phyloP scores from a whole-genome alignment of 139 green algal species.

The Deuterostichococcus epilithicus region DNA sequence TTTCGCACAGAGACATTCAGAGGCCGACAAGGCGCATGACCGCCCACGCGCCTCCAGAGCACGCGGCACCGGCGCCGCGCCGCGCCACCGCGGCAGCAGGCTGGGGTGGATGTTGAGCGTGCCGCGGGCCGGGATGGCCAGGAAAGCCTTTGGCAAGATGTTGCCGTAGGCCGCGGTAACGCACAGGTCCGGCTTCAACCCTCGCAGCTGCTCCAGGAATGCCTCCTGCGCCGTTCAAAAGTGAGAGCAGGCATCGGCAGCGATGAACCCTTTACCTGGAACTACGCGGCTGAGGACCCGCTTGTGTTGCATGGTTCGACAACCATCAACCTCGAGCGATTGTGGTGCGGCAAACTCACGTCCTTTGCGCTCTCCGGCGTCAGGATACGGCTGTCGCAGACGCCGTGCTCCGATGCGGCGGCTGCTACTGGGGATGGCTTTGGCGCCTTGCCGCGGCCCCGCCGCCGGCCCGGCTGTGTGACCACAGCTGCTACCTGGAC shows the following conservation, averaged over 20 bases:
- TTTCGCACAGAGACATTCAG: background rate
- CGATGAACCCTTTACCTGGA: background rate
- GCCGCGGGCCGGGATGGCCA: slow-evolving; percentile 78
- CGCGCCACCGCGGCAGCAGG: slow-evolving; percentile 88
- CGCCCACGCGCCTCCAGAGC: slow-evolving; percentile 56
- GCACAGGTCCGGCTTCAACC: slow-evolving; percentile 82
- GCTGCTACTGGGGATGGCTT: slow-evolving; percentile 65
- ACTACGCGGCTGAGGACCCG: background rate
- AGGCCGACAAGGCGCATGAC: background rate
- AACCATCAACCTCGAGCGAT: no score
- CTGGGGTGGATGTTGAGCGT: slow-evolving; percentile 97
- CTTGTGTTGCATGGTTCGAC: no score
- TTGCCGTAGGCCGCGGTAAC: slow-evolving; percentile 97
- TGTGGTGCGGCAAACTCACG: slow-evolving; percentile 14
- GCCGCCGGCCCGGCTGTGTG: slow-evolving; percentile 71
- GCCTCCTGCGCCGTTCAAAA: slow-evolving; percentile 23
- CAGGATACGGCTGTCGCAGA: slow-evolving; percentile 41
- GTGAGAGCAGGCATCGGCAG: background rate
- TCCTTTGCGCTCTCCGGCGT: slow-evolving; percentile 51
- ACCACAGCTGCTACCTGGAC: slow-evolving; percentile 73
- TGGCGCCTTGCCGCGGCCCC: slow-evolving; percentile 48
- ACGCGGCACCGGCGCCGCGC: slow-evolving; percentile 93
- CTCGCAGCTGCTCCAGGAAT: slow-evolving; percentile 69
- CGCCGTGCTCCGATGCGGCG: slow-evolving; percentile 35
- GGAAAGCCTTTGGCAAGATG: slow-evolving; percentile 87